Conservation (phyloP, 2,329 filamentous ascomycete genomes). For the Chaetothyriales sp. region DNA sequence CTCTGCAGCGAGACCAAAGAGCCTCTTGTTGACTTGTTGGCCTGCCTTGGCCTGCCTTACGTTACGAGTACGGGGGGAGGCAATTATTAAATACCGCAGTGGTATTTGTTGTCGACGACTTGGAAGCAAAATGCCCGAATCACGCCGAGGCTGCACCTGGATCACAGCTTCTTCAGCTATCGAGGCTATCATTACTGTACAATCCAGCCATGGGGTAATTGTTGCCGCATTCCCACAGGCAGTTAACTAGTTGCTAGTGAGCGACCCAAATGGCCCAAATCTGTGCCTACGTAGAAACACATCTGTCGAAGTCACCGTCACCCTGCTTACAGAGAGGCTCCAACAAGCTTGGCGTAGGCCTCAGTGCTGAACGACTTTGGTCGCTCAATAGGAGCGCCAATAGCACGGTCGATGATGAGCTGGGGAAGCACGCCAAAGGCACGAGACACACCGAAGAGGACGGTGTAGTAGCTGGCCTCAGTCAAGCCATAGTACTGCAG, state of each 20-base stretch:
- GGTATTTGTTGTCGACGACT: too few relatives aligned
- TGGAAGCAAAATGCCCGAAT: neutral
- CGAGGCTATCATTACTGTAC: neutral
- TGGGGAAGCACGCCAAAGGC: conserved; percentile 97
- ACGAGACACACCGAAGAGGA: conserved; percentile 96
- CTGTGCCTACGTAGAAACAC: neutral
- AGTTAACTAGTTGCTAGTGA: neutral
- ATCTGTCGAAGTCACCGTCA: conserved; percentile 1
- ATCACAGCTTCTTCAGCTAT: neutral
- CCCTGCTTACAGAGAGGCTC: conserved; percentile 65
- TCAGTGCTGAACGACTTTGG: conserved; percentile 98
- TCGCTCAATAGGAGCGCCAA: conserved; percentile 93
- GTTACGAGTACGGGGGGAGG: too few relatives aligned
- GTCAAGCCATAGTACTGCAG: conserved; percentile 99
- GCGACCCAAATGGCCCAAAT: neutral
- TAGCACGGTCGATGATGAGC: conserved; percentile 97
- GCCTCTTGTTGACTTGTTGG: neutral
- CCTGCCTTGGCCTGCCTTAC: too few relatives aligned
- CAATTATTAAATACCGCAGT: too few relatives aligned
- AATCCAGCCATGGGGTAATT: neutral
- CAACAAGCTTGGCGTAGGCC: conserved; percentile 84
- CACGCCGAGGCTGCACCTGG: neutral
- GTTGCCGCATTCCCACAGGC: neutral
- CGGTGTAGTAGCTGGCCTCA: conserved; percentile 99
- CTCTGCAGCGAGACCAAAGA: too few relatives aligned